Evolutionary conservation across 139 green algal species (phyloP).

Genomic region (Haematococcus lacustris): DNA sequence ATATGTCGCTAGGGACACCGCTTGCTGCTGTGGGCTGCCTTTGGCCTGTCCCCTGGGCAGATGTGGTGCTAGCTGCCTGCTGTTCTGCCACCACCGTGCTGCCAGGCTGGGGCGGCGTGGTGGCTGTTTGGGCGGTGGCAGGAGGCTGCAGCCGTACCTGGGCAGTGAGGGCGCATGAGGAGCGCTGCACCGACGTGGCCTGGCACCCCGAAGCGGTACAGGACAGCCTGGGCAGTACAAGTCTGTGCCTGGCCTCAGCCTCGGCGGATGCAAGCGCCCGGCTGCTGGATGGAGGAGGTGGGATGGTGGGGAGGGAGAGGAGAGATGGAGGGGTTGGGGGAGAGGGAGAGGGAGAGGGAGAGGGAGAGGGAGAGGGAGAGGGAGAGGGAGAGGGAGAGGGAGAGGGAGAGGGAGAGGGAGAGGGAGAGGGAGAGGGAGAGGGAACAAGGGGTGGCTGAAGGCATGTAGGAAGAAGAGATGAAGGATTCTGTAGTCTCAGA

Average conservation of each 20-base stretch:
- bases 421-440: too few species aligned
- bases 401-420: too few species aligned
- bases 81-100: not conserved
- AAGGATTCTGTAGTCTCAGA: too few species aligned
- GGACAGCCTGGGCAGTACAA: too few species aligned
- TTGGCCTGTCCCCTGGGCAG: not conserved
- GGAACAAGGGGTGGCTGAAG: too few species aligned
- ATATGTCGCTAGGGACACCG: too few species aligned
- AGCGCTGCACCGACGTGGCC: conserved; percentile 76
- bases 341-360: too few species aligned
- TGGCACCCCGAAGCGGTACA: conserved; percentile 86
- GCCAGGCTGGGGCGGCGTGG: conserved; percentile 65
- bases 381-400: too few species aligned
- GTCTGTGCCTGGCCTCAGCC: not conserved
- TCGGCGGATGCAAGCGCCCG: not conserved
- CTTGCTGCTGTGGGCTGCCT: too few species aligned
- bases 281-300: not conserved
- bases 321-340: too few species aligned
- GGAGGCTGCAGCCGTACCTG: conserved; percentile 22
- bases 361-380: too few species aligned
- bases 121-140: conserved; percentile 65
- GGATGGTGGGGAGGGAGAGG: not conserved
- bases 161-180: conserved; percentile 52
- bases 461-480: too few species aligned
- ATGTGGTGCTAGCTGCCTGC: not conserved